Evolutionary conservation across 768 basidiomycete species (phyloP), one percentile per base, ranked within the genome.

Genomic region (Arthromyces matolae): DNA sequence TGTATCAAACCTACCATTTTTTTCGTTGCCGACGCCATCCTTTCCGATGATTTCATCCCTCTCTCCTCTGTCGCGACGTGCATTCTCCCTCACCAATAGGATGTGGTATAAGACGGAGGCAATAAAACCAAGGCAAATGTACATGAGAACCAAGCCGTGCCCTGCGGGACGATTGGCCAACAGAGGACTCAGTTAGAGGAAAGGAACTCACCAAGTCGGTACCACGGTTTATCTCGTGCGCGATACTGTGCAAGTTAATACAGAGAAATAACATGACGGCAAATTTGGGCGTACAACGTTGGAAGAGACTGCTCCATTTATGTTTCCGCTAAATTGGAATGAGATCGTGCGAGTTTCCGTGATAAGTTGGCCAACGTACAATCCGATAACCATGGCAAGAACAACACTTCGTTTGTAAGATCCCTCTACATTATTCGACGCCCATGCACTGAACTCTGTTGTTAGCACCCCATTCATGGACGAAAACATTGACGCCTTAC

Each of bases 221-320:
- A 90, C 80, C 83, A 84, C 8, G 86, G 87, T 51, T 69, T 69
- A 60, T 88, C 83, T 38, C 61, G 63, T 3, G 76, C 76, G 25
- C 85, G 84, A 59, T 89, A 89, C 73, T 82, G 42, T 8, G 20
- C 12, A 31, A 14, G 19, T 36, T 14, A 44, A 22, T 6, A 25
- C 33, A n/a, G n/a, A 28, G 24, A 7, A 8, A 5, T 4, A 27
- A 1, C 14, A 19, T 31, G 18, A 23, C 32, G 35, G 32, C 24
- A 35, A 28, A 20, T 34, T 10, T 24, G 19, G 7, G 75, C 82
- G 55, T 64, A 83, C 82, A 28, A 89, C 78, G 56, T 88, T 87
- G 14, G 84, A 86, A 59, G 79, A 81, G 33, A 89, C 79, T n/a
- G 83, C 84, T 16, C 85, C 86, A 58, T 86, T 85, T 42, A 87